A percentile compares a stretch with the other conserved stretches of the same genome.
Conservation (phyloP, 495 filamentous ascomycete genomes). For the Elaphomyces granulatus region DNA sequence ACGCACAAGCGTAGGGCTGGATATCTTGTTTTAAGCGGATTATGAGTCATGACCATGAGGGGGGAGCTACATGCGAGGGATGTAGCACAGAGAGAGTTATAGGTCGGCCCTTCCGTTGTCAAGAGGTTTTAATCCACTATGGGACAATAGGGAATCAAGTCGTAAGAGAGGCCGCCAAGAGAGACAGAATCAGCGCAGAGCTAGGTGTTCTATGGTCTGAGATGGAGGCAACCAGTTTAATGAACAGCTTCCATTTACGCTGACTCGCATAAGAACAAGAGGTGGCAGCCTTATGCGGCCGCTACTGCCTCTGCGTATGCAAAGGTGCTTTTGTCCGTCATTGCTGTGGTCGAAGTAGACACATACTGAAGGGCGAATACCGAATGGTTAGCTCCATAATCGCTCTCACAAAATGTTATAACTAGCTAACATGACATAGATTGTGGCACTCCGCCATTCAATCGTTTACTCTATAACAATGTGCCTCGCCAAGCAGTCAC, state of each 20-base stretch:
- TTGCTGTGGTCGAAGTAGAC: too few species aligned
- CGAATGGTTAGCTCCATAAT: too few species aligned
- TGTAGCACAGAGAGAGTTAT: neutral
- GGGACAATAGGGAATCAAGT: neutral
- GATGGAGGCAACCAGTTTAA: slow-evolving; percentile 25
- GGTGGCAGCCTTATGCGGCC: too few species aligned
- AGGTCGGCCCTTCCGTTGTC: neutral
- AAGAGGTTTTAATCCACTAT: neutral
- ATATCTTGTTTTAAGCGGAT: neutral
- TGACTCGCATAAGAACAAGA: slow-evolving; percentile 12
- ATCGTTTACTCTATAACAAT: too few species aligned
- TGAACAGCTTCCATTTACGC: slow-evolving; percentile 16
- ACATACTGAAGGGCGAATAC: too few species aligned
- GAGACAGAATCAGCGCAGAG: neutral
- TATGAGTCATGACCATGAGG: neutral
- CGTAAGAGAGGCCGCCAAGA: neutral
- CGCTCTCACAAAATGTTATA: too few species aligned
- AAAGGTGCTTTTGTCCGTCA: too few species aligned
- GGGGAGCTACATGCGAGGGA: neutral
- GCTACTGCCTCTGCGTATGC: too few species aligned
- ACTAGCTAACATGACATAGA: too few species aligned
- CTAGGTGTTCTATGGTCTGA: slow-evolving; percentile 15
- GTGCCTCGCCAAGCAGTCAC: too few species aligned
- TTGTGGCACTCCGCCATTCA: too few species aligned
- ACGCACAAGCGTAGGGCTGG: neutral